Evolutionary conservation across 2,329 filamentous ascomycete genomes (phyloP).

Genomic region (Diaporthe capsici): DNA sequence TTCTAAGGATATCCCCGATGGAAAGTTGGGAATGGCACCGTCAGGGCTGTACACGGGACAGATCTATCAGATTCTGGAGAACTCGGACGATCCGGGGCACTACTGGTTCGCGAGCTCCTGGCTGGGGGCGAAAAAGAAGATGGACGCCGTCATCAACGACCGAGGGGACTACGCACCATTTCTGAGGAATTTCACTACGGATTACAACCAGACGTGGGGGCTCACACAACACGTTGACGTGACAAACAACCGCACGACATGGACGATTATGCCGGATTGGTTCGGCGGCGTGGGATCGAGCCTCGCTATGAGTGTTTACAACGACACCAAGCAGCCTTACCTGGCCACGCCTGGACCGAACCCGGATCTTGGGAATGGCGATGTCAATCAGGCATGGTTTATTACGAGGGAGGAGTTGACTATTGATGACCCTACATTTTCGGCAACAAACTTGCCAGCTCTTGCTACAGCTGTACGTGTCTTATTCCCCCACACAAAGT

Average conservation of each 20-base stretch:
- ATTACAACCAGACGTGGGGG: conserved; percentile 24
- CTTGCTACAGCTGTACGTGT: conserved; percentile 31
- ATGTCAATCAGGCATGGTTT: conserved; percentile 20
- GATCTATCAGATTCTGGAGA: conserved; percentile 32
- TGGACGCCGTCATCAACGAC: conserved; percentile 27
- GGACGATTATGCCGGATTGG: conserved; percentile 30
- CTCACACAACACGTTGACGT: conserved; percentile 4
- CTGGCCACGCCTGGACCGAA: conserved; percentile 5
- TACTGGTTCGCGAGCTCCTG: conserved; percentile 28
- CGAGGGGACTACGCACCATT: conserved; percentile 25
- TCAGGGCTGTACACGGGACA: conserved; percentile 28
- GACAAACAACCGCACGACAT: conserved; percentile 16
- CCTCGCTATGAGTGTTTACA: conserved; percentile 15
- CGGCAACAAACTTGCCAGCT: conserved; percentile 22
- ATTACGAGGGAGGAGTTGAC: background rate
- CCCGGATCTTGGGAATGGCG: background rate
- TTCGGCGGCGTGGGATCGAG: background rate
- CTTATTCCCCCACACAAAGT: rapidly evolving
- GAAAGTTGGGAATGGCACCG: conserved; percentile 3
- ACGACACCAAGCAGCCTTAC: conserved; percentile 19
- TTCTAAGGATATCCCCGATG: conserved; percentile 15
- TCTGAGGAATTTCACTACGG: conserved; percentile 19
- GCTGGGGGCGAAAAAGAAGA: conserved; percentile 25
- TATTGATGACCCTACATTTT: conserved; percentile 26
- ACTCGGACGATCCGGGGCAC: conserved; percentile 2